Evolutionary conservation across 345 rosid species (phyloP).

Genomic region (Fremontodendron californicum): DNA sequence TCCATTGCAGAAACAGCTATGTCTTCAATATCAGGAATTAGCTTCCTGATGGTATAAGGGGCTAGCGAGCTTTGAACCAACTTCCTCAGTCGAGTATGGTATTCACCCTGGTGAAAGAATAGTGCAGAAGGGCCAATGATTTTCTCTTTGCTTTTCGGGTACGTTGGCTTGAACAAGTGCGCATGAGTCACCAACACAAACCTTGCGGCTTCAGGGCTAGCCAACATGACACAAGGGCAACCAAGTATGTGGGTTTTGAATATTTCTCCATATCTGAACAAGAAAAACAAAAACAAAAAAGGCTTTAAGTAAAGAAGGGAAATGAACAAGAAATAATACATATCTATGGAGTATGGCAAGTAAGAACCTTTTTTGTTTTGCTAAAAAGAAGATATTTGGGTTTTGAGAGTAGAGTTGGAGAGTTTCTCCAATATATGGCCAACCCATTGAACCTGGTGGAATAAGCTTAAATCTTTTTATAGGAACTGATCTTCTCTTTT

Average conservation of each 20-base stretch:
- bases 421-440: conserved; percentile 82
- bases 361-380: conserved; percentile 61
- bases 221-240: conserved; percentile 72
- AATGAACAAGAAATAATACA: conserved; percentile 7
- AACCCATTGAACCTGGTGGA: conserved; percentile 88
- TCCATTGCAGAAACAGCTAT: conserved; percentile 49
- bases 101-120: conserved; percentile 75
- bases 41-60: conserved; percentile 47
- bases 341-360: neutral
- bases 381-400: conserved; percentile 62
- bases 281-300: neutral
- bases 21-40: conserved; percentile 54
- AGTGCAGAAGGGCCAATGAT: conserved; percentile 71
- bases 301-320: too few species aligned
- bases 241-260: conserved; percentile 74
- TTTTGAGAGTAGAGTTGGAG: conserved; percentile 71
- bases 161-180: conserved; percentile 75
- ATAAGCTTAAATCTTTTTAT: conserved; percentile 37
- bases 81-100: too few species aligned
- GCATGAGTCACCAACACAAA: conserved; percentile 77
- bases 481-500: conserved; percentile 2
- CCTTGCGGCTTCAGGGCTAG: conserved; percentile 68
- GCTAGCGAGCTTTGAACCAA: conserved; percentile 61
- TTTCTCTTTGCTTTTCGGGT: conserved; percentile 78
- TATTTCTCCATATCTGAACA: conserved; percentile 66